Evolutionary conservation across 805 yeast species (phyloP).

Genomic region (Ogataea siamensis): DNA sequence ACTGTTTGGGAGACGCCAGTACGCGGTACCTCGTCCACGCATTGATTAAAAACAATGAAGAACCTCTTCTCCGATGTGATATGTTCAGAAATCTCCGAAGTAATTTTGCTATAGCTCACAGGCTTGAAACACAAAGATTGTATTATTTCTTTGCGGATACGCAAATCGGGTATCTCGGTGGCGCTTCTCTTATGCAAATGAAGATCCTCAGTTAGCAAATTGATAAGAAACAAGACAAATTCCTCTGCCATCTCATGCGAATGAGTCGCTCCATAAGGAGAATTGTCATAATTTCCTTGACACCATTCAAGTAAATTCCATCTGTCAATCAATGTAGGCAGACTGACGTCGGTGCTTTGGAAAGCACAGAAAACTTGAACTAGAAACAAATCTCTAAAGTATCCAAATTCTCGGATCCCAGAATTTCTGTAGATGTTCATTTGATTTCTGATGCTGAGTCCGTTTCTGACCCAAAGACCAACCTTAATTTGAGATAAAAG

Average conservation of each 20-base stretch:
- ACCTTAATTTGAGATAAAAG: slow-evolving; percentile 79
- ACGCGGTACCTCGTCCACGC: slow-evolving; percentile 57
- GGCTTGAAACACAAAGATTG: slow-evolving; percentile 81
- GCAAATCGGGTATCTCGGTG: slow-evolving; percentile 45
- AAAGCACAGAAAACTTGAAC: slow-evolving; percentile 60
- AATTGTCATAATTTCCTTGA: slow-evolving; percentile 40
- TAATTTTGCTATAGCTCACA: slow-evolving; percentile 66
- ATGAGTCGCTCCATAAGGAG: slow-evolving; percentile 38
- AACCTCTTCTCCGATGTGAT: slow-evolving; percentile 70
- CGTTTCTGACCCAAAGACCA: slow-evolving; percentile 95
- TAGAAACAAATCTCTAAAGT: slow-evolving; percentile 70
- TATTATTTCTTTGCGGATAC: slow-evolving; percentile 68
- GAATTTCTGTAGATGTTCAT: slow-evolving; percentile 74
- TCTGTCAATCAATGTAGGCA: slow-evolving; percentile 58
- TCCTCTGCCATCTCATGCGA: slow-evolving; percentile 66
- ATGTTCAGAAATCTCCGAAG: slow-evolving; percentile 71
- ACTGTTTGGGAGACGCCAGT: slow-evolving; percentile 35
- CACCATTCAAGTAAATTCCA: slow-evolving; percentile 68
- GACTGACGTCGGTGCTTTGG: slow-evolving; percentile 51
- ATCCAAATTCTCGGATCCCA: slow-evolving; percentile 81
- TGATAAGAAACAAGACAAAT: slow-evolving; percentile 64
- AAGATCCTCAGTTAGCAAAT: slow-evolving; percentile 63
- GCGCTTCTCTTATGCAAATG: slow-evolving; percentile 51
- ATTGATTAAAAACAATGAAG: slow-evolving; percentile 53
- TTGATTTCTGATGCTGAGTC: slow-evolving; percentile 76